Evolutionary conservation across 371 early-diverging fungal species (phyloP), one percentile per base, ranked within the genome.

Genomic region (Batrachochytrium dendrobatidis): DNA sequence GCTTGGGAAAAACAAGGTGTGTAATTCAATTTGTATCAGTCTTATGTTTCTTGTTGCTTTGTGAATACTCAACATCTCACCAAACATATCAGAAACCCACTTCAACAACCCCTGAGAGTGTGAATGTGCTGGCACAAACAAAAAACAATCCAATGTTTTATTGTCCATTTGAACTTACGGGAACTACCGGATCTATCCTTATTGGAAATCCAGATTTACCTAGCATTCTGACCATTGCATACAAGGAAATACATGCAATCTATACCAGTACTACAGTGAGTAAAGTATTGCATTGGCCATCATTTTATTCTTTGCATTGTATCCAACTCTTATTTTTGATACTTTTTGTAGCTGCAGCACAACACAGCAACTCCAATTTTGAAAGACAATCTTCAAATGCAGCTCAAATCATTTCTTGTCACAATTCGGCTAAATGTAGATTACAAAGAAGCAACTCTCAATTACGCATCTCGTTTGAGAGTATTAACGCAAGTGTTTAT

Each of bases 151-250:
- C 51, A 3, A 28, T 29, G 8, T 51, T 51, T 32, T 3, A 22
- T 17, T 51, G 51, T 28, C 51, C 51, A n/a, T 51, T 90, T 33
- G 85, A 88, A 55, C 72, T 90, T 35, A 85, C 80, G 15, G 83
- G 84, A 53, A 78, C 79, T 22, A 80, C 77, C 15, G 90, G 89
- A 1, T 81, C 89, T 2, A 73, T 88, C 34, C 79, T 86, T 48
- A 71, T 90, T 62, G 92, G 92, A 4, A 88, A 88, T 63, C 76
- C 81, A 15, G 84, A 87, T 57, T 63, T 89, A 10, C 83, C 80
- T 3, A 78, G 85, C 0, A 74, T 89, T 46, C 57, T 88, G 0
- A 81, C 86, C 1, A 63, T 74, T 0, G 73, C 85, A 20, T 83
- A 79, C 56, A 74, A 82, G 17, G 79, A 80, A 31, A 79, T 85